Evolutionary conservation across 2,329 filamentous ascomycete species (phyloP).

Genomic region (Cytospora piceae): DNA sequence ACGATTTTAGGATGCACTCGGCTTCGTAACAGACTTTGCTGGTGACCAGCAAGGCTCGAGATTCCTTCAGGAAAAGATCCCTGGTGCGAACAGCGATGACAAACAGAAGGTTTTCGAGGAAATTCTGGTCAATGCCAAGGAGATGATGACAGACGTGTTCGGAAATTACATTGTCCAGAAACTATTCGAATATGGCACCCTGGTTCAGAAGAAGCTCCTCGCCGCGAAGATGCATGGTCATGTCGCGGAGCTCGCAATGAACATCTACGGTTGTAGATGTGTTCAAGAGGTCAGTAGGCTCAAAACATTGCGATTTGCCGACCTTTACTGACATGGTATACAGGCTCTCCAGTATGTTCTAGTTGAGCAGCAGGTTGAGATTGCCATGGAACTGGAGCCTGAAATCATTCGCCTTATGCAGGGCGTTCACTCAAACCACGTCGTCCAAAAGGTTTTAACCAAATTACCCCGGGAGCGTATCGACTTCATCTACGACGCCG

Average conservation of each 20-base stretch:
- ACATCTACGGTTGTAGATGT: conserved; percentile 93
- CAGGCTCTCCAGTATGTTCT: conserved; percentile 88
- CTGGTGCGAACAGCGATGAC: conserved; percentile 92
- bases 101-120: conserved; percentile 90
- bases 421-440: conserved; percentile 93
- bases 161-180: conserved; percentile 99
- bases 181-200: conserved; percentile 93
- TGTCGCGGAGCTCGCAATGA: conserved; percentile 75
- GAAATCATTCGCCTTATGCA: conserved; percentile 78
- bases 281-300: conserved; percentile 78
- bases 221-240: conserved; percentile 87
- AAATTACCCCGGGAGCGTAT: conserved; percentile 77
- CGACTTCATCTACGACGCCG: conserved; percentile 81
- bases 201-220: conserved; percentile 86
- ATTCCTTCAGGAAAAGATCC: conserved; percentile 92
- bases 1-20: conserved; percentile 70
- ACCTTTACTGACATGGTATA: conserved; percentile 19
- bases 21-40: conserved; percentile 88
- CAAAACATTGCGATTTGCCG: neutral
- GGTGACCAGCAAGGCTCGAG: conserved; percentile 95
- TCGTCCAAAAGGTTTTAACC: conserved; percentile 92
- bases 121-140: conserved; percentile 80
- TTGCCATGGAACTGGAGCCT: conserved; percentile 81
- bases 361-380: conserved; percentile 83
- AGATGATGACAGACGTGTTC: conserved; percentile 94